Evolutionary conservation across 305 asterid genomes (phyloP), one percentile per base, ranked within the genome.

Genomic region (Fraxinus greggii): DNA sequence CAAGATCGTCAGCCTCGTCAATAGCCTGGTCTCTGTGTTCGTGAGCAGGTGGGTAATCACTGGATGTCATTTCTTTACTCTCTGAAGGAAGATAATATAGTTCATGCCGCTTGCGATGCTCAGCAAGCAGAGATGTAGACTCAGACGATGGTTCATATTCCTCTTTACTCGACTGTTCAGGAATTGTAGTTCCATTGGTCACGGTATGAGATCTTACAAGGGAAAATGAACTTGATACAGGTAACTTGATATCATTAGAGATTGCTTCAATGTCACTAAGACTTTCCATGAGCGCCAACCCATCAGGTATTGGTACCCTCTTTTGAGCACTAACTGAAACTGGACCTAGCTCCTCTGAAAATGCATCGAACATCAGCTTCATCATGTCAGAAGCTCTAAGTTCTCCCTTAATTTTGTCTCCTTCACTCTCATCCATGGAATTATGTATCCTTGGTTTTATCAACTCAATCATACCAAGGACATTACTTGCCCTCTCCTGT

Each of bases 331-430:
- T 90, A 61, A 82, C 74, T 72, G 98, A 86, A 86, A 94, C 91
- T 33, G 99, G 99, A 88, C 97, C 99, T 21, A 96, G 93, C 82
- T 93, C 98, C 86, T 93, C 98, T 0, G 93, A 88, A 77, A 95
- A 92, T 31, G 94, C 90, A 79, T 86, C 89, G 72, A 84, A 85
- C 51, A 91, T 80, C 84, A 91, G 85, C 82, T 89, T 89, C 72
- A 90, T 81, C 31, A 85, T 69, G 81, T 90, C 92, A 77, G 86
- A 87, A 81, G 89, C 86, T 54, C 87, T 85, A 21, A 31, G 24
- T 78, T 86, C 91, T 78, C 77, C 88, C 65, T 80, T 84, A 40
- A 36, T 77, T 77, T 80, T 76, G 80, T 85, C 88, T 79, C 80
- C 92, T 85, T 88, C 90, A 86, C 75, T 78, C 67, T 83, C 82